Base-by-base conservation (phyloP, 306 rosid genomes). In the Sesbania bispinosa region DNA sequence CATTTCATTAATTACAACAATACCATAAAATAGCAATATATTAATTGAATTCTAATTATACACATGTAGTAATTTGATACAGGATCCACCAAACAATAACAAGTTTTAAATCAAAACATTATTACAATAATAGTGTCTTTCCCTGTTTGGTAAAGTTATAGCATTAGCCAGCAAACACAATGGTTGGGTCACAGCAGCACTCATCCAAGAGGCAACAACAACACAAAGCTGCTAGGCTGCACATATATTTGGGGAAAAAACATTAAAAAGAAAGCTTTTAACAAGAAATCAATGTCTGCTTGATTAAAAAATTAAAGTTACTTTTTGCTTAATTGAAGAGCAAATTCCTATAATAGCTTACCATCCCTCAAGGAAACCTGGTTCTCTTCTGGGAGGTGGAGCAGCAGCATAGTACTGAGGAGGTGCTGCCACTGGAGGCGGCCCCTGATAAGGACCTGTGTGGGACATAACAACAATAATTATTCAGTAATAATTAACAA, bases 351-450 rank as follows among this genome's bases (percentile, higher is more conserved):
- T 35, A n/a, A 20, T 46, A 13, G 38, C 88, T 61, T 67, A 88
- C 97, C 97, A 90, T 70, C 97, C 97, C 75, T 90, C 97, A 65
- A 88, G 84, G 72, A 88, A 90, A 38, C 97, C 87, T 0, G 73
- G 77, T 67, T 84, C 39, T 83, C 79, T 74, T 29, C 9, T 67
- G 0, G 81, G 85, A 4, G 87, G 88, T 5, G 80, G 80, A 1
- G n/a, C n/a, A 55, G 88, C 79, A 21, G 87, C 79, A 52, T 65
- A 79, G 57, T 90, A 87, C 46, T 83, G 93, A 0, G 91, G 94
- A 2, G 97, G 92, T 14, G 92, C 87, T 11, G 85, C 82, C 79
- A 82, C 85, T 4, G 89, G 90, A 14, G 88, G 88, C 0, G 92
- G 94, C 18, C 88, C 84, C 39, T 84, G 88, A 77, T 90, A 88